Conservation (phyloP, 495 filamentous ascomycete species). For the Neurospora sp. region DNA sequence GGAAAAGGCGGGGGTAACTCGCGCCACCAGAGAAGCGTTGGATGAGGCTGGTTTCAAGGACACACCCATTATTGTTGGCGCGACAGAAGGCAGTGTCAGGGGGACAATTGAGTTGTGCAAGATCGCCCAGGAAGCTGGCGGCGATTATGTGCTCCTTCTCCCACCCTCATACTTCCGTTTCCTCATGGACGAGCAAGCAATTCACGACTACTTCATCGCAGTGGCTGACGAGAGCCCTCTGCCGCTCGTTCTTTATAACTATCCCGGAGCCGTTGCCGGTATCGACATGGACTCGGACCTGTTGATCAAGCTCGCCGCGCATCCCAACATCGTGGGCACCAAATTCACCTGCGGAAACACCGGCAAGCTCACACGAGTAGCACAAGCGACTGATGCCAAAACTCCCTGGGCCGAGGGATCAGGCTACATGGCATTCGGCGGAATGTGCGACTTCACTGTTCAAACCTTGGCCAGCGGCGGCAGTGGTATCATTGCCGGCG, state of each 20-base stretch:
- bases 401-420: slow-evolving; percentile 52
- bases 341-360: slow-evolving; percentile 91
- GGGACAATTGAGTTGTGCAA: slow-evolving; percentile 67
- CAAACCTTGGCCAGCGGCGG: slow-evolving; percentile 75
- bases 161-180: slow-evolving; percentile 77
- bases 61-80: slow-evolving; percentile 71
- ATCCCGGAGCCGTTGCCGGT: slow-evolving; percentile 81
- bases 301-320: slow-evolving; percentile 67
- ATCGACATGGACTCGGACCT: slow-evolving; percentile 90
- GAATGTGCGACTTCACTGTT: slow-evolving; percentile 78
- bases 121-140: slow-evolving; percentile 57
- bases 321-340: slow-evolving; percentile 77
- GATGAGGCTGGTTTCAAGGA: slow-evolving; percentile 69
- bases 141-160: slow-evolving; percentile 68
- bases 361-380: slow-evolving; percentile 78
- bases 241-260: slow-evolving; percentile 82
- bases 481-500: slow-evolving; percentile 75
- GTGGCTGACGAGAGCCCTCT: slow-evolving; percentile 68
- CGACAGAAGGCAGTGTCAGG: slow-evolving; percentile 67
- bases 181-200: slow-evolving; percentile 65
- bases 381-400: slow-evolving; percentile 63
- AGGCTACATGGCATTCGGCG: slow-evolving; percentile 79
- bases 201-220: slow-evolving; percentile 65
- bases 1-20: slow-evolving; percentile 67
- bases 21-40: slow-evolving; percentile 70